A percentile compares a stretch with the other conserved stretches of the same genome.
Conservation (phyloP, 768 basidiomycete genomes). For the Hemileccinum impolitum region DNA sequence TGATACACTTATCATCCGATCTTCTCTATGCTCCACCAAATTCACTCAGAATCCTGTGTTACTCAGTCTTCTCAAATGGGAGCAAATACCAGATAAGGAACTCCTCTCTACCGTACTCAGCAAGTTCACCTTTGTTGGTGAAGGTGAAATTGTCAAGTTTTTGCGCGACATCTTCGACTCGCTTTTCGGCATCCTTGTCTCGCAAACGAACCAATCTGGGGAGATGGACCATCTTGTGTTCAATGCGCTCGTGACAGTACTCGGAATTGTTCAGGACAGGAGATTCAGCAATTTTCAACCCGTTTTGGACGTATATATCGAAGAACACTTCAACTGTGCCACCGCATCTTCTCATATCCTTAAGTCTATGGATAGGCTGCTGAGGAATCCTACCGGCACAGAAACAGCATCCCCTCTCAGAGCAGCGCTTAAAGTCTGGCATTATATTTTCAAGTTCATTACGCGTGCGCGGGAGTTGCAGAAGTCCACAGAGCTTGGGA, state of each 20-base stretch:
- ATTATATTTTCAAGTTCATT: conserved; percentile 94
- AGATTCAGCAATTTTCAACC: conserved; percentile 95
- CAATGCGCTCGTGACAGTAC: conserved; percentile 85
- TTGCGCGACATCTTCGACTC: conserved; percentile 89
- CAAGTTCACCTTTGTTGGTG: conserved; percentile 89
- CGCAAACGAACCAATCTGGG: conserved; percentile 65
- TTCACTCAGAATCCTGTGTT: conserved; percentile 90
- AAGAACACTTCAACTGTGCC: conserved; percentile 80
- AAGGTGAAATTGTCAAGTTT: conserved; percentile 94
- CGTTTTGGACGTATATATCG: conserved; percentile 91
- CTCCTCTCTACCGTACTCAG: conserved; percentile 67
- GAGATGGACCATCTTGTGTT: conserved; percentile 87
- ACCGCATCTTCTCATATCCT: conserved; percentile 82
- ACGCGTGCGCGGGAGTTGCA: conserved; percentile 87
- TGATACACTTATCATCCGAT: conserved; percentile 79
- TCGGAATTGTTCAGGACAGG: conserved; percentile 90
- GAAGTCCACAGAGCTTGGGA: conserved; percentile 73
- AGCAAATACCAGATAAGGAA: conserved; percentile 60
- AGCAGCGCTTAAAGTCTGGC: conserved; percentile 93
- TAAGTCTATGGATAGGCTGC: conserved; percentile 79
- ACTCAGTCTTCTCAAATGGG: conserved; percentile 79
- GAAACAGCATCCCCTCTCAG: conserved; percentile 79
- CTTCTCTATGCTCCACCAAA: conserved; percentile 87
- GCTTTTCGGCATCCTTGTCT: conserved; percentile 84
- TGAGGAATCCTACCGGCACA: conserved; percentile 65